Evolutionary conservation across 805 yeast genomes (phyloP), one percentile per base, ranked within the genome.

Genomic region (Ogataea salicorniae): DNA sequence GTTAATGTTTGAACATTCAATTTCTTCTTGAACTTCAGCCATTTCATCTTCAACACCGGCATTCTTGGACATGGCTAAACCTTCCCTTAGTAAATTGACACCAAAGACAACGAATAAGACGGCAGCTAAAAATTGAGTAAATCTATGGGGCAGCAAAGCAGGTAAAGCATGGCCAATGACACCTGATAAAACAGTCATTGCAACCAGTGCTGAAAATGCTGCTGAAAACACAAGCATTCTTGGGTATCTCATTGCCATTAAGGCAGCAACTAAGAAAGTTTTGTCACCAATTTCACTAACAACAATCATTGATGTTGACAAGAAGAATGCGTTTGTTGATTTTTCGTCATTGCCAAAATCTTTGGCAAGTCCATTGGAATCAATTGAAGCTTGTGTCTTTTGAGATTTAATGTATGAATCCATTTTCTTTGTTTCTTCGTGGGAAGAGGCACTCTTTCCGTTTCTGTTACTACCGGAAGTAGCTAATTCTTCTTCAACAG

Each of bases 221-320:
- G 97, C 83, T 8, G 88, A 73, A 64, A 94, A 92, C n/a, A 94
- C 98, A 41, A 88, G 74, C 60, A 77, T 59, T 59, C 95, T 77
- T 17, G 91, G 80, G 67, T 90, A 84, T 63, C 88, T 87, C 98
- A 94, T 94, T 31, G 98, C 96, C 97, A 94, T 91, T 54, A 94
- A 74, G 2, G 97, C 98, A 34, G 99, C 97, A 58, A 94, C 89
- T 55, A 94, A 76, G 63, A 94, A 94, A 0, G 99, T 94, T 71
- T 94, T 94, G 67, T 94, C 99, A 50, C 99, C 99, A 49, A 94
- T 84, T 67, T 94, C 99, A 29, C 96, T 87, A n/a, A 90, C 87
- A 33, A 87, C 70, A 61, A 94, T 94, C 99, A 94, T 94, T 15
- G 92, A 79, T 34, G 83, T 71, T 1, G 98, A 80, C 83, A 92